Base-by-base conservation (phyloP, 2,329 filamentous ascomycete species). In the Xylariaceae sp. region DNA sequence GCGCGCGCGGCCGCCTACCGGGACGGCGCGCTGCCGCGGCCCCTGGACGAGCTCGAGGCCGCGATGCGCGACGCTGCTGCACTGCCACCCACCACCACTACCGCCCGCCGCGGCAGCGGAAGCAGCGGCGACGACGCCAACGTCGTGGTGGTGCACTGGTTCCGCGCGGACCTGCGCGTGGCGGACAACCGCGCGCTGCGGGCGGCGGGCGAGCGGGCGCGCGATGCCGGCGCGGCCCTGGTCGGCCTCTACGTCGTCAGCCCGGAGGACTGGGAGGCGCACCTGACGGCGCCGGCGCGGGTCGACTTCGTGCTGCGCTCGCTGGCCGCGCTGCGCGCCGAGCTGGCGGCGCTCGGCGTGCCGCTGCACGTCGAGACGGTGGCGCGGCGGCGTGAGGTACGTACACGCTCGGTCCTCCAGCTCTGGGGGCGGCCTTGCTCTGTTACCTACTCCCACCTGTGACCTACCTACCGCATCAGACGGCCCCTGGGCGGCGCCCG, bases 141-240 rank as follows among this genome's bases (percentile, higher is more conserved):
- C n/a, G n/a, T n/a, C n/a, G 75, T 79, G 0, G 80, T 94, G 0
- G 74, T 94, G 0, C 85, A 94, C 59, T 94, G 88, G 88, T 94
- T 90, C 65, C 93, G 92, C 60, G 77, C 75, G 50, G 89, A 94
- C 55, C 60, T 94, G 32, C 72, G 88, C 3, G 67, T 72, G 2
- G 57, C 61, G 1, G 89, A 95, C 55, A 94, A 94, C 54, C 80
- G 73, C 7, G 75, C 75, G 0, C 58, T 94, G 16, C 69, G 72
- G 21, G 58, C 78, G 40, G 88, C 88, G 0, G 77, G 73, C 35
- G 61, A 77, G 37, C 68, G 70, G 31, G 85, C 87, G 1, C 77
- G 75, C 37, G 69, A 76, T 23, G 68, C 75, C n/a, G 71, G 72
- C 0, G 69, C 89, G 1, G 81, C 86, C 1, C 61, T 94, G 23